phyloP scores from a whole-genome alignment of 495 filamentous ascomycete species.

The Usnea hakonensis region DNA sequence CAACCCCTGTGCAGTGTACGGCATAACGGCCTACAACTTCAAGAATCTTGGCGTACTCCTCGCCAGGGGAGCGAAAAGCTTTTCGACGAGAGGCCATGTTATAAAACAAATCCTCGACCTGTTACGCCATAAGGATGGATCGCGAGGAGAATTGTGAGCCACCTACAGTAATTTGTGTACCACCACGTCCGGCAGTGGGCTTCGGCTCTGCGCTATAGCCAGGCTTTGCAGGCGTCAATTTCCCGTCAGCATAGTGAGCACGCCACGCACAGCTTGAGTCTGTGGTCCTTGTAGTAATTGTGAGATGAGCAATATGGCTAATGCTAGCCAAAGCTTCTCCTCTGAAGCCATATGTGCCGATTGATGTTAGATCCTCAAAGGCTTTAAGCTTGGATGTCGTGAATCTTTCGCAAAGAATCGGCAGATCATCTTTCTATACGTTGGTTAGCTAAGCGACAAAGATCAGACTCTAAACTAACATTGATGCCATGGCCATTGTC shows the following conservation, averaged over 20 bases:
- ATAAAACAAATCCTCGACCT: slow-evolving; percentile 96
- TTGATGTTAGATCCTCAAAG: slow-evolving; percentile 88
- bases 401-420: slow-evolving; percentile 92
- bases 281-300: slow-evolving; percentile 87
- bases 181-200: slow-evolving; percentile 79
- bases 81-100: slow-evolving; percentile 82
- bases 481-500: slow-evolving; percentile 97
- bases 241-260: slow-evolving; percentile 80
- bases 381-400: slow-evolving; percentile 94
- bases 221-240: slow-evolving; percentile 79
- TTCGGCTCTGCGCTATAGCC: slow-evolving; percentile 85
- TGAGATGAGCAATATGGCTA: slow-evolving; percentile 94
- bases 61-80: slow-evolving; percentile 84
- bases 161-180: slow-evolving; percentile 85
- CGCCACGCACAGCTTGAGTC: slow-evolving; percentile 85
- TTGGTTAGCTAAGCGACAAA: background rate
- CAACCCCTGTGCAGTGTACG: slow-evolving; percentile 84
- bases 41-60: slow-evolving; percentile 97
- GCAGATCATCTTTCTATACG: slow-evolving; percentile 72
- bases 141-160: background rate
- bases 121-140: background rate
- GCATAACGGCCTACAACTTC: slow-evolving; percentile 92
- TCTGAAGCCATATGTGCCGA: slow-evolving; percentile 94
- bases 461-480: slow-evolving; percentile 40
- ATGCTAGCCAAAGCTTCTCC: slow-evolving; percentile 97